Evolutionary conservation across 2,329 filamentous ascomycete genomes (phyloP), one percentile per base, ranked within the genome.

Genomic region (Elsinoe ampelina): DNA sequence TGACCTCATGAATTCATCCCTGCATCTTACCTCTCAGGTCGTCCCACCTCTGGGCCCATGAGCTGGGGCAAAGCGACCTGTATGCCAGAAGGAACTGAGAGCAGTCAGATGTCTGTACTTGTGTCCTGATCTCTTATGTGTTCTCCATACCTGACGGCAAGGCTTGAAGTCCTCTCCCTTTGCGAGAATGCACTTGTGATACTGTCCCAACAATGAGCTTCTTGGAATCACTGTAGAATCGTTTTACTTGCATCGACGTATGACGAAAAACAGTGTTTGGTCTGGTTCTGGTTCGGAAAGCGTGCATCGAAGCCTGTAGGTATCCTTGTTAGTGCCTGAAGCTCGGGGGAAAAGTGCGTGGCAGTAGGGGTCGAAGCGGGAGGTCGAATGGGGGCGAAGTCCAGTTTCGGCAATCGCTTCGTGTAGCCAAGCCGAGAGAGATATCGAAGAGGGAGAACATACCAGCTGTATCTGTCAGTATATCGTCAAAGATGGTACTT

Each of bases 161-260:
- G 92, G 92, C 68, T 88, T 86, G 75, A 97, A 97, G 72, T 96
- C 91, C 81, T 97, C 92, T 76, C 92, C 92, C 84, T 97, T 97
- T 77, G 91, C 92, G 72, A 86, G 80, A 76, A 96, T 90, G 81
- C 93, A 98, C 84, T 98, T 98, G 85, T 98, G 89, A 83, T 98
- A 97, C 77, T 98, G 26, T 30, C 26, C 26, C 26, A 8, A 30
- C 8, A 30, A 7, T 30, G 7, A 30, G 26, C 7, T 30, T 30
- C 26, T 8, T 30, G 26, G 8, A 30, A 30, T 30, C 26, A 30
- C 7, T 7, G 8, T 30, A 30, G 26, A 8, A 5, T 30, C 8
- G 4, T 30, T 7, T 30, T 30, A 8, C 26, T 3, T 5, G 8
- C 26, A 30, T 30, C 26, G n/a, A n/a, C n/a, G n/a, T n/a, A n/a